phyloP scores from a whole-genome alignment of 2,329 filamentous ascomycete genomes.

The Parastagonospora avenae region DNA sequence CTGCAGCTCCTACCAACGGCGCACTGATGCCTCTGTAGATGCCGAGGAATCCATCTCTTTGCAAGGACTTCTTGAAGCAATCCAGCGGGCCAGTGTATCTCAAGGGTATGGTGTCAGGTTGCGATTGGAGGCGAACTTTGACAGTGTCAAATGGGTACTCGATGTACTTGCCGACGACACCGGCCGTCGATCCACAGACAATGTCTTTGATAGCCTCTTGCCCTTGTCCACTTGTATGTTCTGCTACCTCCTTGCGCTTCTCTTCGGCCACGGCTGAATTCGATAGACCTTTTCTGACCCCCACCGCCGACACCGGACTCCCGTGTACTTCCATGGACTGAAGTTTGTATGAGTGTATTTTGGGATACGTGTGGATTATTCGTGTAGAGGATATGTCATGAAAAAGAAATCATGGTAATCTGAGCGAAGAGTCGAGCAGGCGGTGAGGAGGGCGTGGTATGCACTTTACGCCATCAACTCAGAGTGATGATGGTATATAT shows the following conservation, averaged over 20 bases:
- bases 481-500: constrained; percentile 13
- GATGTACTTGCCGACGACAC: constrained; percentile 90
- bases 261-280: constrained; percentile 27
- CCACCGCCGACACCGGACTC: constrained; percentile 38
- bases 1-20: constrained; percentile 85
- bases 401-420: constrained; percentile 26
- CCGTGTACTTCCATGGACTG: constrained; percentile 38
- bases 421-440: constrained; percentile 30
- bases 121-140: constrained; percentile 96
- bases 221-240: constrained; percentile 49
- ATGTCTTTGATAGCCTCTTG: constrained; percentile 83
- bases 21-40: constrained; percentile 94
- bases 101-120: constrained; percentile 80
- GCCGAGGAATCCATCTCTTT: constrained; percentile 75
- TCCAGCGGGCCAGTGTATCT: constrained; percentile 87
- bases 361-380: constrained; percentile 6
- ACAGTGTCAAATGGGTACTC: constrained; percentile 99
- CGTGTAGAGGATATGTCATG: constrained; percentile 17
- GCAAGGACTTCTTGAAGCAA: constrained; percentile 87
- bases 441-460: constrained; percentile 36
- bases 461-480: constrained; percentile 24
- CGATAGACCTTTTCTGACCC: constrained; percentile 31
- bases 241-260: constrained; percentile 11
- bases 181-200: constrained; percentile 86
- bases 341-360: constrained; percentile 4